Base-by-base conservation (phyloP, 176 grass and related monocot genomes). In the Avena atlantica region DNA sequence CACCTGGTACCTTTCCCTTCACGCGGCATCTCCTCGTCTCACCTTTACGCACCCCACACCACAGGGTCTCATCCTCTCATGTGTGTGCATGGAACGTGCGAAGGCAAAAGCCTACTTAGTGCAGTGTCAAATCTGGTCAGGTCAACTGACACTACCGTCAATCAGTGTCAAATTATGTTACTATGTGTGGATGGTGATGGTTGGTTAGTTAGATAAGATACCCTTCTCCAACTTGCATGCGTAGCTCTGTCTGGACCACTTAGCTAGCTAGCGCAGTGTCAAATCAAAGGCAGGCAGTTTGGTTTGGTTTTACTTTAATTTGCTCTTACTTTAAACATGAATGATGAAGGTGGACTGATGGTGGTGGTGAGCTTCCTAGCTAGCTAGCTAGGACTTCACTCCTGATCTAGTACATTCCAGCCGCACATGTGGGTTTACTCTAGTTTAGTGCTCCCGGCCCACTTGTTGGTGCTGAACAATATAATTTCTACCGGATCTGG, bases 81-180 rank as follows among this genome's bases (percentile, higher is more conserved):
- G 53, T 55, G 44, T 40, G 64, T 23, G 70, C 56, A 5, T 12
- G 58, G 64, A 12, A 1, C 81, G 25, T 85, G 68, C 83, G 86
- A 86, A 82, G 71, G 10, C 17, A 25, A 44, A 44, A 40, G 37
- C 37, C 5, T 36, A 56, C 59, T 83, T 47, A 55, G 27, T 27
- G 27, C 27, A 27, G 27, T 27, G 27, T 27, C 27, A 27, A 27
- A 27, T 27, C 27, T 27, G 27, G 27, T 27, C 27, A 56, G 65
- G 84, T 83, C 89, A 83, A 87, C 84, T 65, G 29, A 53, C 40
- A 69, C 12, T 50, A 83, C 70, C 25, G 45, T 51, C 37, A 73
- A 79, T 75, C 1, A 44, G 2, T 70, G 24, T 50, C 44, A 74
- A 74, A 74, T 27, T 50, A 27, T 74, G 36, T 51, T 15, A 51